These are phyloP conservation scores for Pneumocystis sp. DNA, from an alignment of 1,139 yeast species.

Conservation along the genomic window DNA sequence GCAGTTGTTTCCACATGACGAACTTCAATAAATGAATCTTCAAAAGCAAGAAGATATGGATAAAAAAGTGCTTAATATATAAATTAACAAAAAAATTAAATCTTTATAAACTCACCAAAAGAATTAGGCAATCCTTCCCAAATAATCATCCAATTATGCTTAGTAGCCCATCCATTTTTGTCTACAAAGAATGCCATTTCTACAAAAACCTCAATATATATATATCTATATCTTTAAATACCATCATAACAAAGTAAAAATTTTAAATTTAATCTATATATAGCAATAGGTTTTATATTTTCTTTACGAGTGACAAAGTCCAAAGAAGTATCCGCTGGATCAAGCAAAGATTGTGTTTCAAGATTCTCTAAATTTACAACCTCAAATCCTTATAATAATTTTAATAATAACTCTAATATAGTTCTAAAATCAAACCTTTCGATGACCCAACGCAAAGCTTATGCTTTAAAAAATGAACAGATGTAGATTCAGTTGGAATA, in stretches of 20 bases:
- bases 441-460: conserved; percentile 90
- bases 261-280: conserved; percentile 77
- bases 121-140: conserved; percentile 96
- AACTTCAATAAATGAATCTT: conserved; percentile 76
- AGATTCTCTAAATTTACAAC: conserved; percentile 69
- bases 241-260: conserved; percentile 38
- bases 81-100: not conserved
- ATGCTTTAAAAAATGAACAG: conserved; percentile 77
- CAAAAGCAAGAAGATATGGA: conserved; percentile 85
- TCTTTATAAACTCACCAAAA: conserved; percentile 25
- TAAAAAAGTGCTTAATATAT: conserved; percentile 52
- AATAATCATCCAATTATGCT: conserved; percentile 83
- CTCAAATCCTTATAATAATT: conserved; percentile 50
- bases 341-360: conserved; percentile 61
- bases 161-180: conserved; percentile 89
- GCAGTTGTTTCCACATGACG: conserved; percentile 82
- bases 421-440: conserved; percentile 24
- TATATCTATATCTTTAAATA: not conserved
- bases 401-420: not conserved
- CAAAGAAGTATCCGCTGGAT: conserved; percentile 91
- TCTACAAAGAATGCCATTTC: conserved; percentile 91
- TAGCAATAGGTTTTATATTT: conserved; percentile 75
- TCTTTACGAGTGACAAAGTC: conserved; percentile 89
- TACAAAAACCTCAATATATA: conserved; percentile 37
- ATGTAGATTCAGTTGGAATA: conserved; percentile 78